Percentiles rank a stretch among this genome's conserved stretches.
Evolutionary conservation across 768 basidiomycete species (phyloP).

Genomic region (Agrocybe praecox): DNA sequence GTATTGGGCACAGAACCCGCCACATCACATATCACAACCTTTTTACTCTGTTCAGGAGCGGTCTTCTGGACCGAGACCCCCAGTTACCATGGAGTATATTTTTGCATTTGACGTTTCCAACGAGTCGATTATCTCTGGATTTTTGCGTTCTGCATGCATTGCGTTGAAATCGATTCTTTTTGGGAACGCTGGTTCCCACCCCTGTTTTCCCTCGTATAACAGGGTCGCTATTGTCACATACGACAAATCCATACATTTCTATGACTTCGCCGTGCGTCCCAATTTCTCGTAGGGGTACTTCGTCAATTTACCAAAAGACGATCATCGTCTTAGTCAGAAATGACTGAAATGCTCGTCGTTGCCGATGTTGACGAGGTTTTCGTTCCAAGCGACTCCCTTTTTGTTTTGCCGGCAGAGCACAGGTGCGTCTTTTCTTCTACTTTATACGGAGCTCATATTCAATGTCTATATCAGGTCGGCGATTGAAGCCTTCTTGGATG

Average conservation of each 20-base stretch:
- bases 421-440: constrained; percentile 42
- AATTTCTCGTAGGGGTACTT: constrained; percentile 6
- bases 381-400: constrained; percentile 74
- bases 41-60: constrained; percentile 56
- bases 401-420: constrained; percentile 74
- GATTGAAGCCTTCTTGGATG: constrained; percentile 67
- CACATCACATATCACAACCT: constrained; percentile 51
- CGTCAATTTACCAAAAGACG: constrained; percentile 19
- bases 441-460: background rate
- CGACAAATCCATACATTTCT: constrained; percentile 82
- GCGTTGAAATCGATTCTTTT: constrained; percentile 67
- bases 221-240: constrained; percentile 83
- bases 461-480: constrained; percentile 42
- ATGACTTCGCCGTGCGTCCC: constrained; percentile 78
- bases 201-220: constrained; percentile 46
- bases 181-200: constrained; percentile 45
- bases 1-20: constrained; percentile 84
- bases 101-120: constrained; percentile 87
- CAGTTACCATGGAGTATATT: constrained; percentile 72
- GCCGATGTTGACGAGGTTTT: constrained; percentile 94
- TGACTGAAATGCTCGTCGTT: constrained; percentile 75
- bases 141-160: constrained; percentile 67
- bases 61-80: constrained; percentile 48
- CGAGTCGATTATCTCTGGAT: constrained; percentile 68
- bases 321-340: constrained; percentile 43